Conservation (phyloP, 305 asterid genomes). For the Stenogyne calaminthoides region DNA sequence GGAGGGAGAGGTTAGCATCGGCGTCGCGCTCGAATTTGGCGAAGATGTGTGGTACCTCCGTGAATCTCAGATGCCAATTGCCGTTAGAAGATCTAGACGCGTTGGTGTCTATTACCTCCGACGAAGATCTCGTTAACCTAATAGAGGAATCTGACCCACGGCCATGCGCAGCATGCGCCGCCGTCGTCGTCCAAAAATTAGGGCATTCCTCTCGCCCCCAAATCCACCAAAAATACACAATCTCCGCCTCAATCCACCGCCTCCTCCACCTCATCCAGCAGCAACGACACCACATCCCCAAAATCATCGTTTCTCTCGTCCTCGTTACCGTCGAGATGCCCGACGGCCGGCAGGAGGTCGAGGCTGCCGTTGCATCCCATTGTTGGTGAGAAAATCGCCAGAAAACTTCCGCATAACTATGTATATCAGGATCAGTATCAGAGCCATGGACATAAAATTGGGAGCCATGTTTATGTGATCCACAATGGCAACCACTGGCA, state of each 20-base stretch:
- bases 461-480: conserved; percentile 44
- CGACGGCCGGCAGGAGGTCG: conserved; percentile 33
- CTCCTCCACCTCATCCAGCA: conserved; percentile 48
- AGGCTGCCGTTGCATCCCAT: conserved; percentile 49
- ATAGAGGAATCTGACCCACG: conserved; percentile 87
- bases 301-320: conserved; percentile 30
- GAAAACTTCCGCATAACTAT: conserved; percentile 44
- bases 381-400: conserved; percentile 41
- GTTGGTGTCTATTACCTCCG: conserved; percentile 74
- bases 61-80: conserved; percentile 67
- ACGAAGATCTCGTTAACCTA: conserved; percentile 76
- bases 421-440: conserved; percentile 38
- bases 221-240: conserved; percentile 46
- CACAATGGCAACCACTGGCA: conserved; percentile 46
- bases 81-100: conserved; percentile 88
- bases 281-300: conserved; percentile 52
- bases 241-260: conserved; percentile 38
- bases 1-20: too few species aligned
- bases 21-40: too few species aligned
- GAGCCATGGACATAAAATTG: conserved; percentile 41
- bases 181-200: conserved; percentile 54
- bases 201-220: conserved; percentile 71
- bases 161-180: too few species aligned
- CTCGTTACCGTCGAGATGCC: conserved; percentile 37
- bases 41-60: conserved; percentile 72